A percentile compares a stretch with the other conserved stretches of the same genome.
phyloP scores from a whole-genome alignment of 2,329 filamentous ascomycete species.

The Hypoxylon sp. region DNA sequence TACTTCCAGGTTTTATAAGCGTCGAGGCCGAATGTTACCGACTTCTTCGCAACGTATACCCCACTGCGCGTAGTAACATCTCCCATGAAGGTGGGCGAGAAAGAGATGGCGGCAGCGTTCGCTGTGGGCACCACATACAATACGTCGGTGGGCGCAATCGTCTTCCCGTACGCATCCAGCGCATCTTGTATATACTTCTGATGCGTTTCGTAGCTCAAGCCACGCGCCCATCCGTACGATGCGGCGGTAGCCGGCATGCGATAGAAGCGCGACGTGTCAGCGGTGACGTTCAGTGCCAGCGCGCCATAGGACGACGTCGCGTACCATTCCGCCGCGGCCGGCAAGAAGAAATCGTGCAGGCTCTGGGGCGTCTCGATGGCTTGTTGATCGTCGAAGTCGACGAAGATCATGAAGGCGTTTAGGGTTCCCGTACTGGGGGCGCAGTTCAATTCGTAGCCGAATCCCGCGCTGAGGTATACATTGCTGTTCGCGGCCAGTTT shows the following conservation, averaged over 20 bases:
- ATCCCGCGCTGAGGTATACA: slow-evolving; percentile 53
- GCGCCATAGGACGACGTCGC: slow-evolving; percentile 46
- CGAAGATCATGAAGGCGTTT: slow-evolving; percentile 56
- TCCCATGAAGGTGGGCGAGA: slow-evolving; percentile 50
- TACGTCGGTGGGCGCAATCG: slow-evolving; percentile 46
- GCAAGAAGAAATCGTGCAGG: slow-evolving; percentile 49
- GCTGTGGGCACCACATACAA: slow-evolving; percentile 53
- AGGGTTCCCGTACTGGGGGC: slow-evolving; percentile 54
- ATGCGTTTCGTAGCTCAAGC: slow-evolving; percentile 48
- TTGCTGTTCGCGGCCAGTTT: slow-evolving; percentile 48
- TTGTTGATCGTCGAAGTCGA: slow-evolving; percentile 55
- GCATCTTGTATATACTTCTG: slow-evolving; percentile 53
- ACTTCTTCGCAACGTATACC: slow-evolving; percentile 51
- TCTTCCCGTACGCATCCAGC: slow-evolving; percentile 46
- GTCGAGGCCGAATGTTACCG: slow-evolving; percentile 55
- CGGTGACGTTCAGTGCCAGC: slow-evolving; percentile 40
- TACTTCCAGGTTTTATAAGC: slow-evolving; percentile 53
- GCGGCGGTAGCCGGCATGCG: slow-evolving; percentile 47
- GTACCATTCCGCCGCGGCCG: slow-evolving; percentile 51
- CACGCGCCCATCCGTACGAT: slow-evolving; percentile 51
- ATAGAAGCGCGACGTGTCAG: slow-evolving; percentile 49
- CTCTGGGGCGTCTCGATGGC: slow-evolving; percentile 46
- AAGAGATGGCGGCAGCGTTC: slow-evolving; percentile 49
- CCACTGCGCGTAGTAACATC: slow-evolving; percentile 47
- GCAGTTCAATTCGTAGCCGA: slow-evolving; percentile 51